These are phyloP conservation scores for Dactylellina sp. DNA, from an alignment of 2,329 filamentous ascomycete species.

Conservation along the genomic window DNA sequence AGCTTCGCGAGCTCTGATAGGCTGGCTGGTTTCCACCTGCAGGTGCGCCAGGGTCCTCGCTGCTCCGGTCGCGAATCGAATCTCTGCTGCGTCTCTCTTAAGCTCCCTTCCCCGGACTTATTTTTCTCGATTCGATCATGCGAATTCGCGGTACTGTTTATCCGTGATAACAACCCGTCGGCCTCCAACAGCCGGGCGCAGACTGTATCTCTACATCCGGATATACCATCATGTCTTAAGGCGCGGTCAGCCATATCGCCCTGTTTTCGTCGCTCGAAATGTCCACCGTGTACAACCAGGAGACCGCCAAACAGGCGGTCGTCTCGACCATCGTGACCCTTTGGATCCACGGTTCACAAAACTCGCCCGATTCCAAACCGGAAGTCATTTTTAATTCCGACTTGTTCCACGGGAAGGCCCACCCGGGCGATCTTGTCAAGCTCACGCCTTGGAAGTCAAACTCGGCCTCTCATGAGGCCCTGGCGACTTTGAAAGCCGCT, in stretches of 20 bases:
- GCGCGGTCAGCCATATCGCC: conserved; percentile 37
- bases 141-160: background rate
- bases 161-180: background rate
- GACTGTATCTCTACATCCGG: background rate
- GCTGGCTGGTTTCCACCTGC: conserved; percentile 6
- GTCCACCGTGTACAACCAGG: conserved; percentile 32
- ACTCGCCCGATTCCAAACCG: conserved; percentile 31
- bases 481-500: conserved; percentile 35
- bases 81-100: background rate
- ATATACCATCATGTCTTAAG: conserved; percentile 40
- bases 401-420: conserved; percentile 30
- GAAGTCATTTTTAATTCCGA: conserved; percentile 53
- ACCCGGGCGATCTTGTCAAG: conserved; percentile 44
- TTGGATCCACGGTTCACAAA: conserved; percentile 49
- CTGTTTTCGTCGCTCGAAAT: conserved; percentile 20
- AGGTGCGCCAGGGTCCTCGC: conserved; percentile 13
- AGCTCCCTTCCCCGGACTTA: conserved; percentile 6
- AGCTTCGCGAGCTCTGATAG: conserved; percentile 32
- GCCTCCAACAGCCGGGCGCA: background rate
- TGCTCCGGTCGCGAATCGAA: conserved; percentile 29
- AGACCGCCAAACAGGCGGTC: conserved; percentile 37
- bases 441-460: conserved; percentile 49
- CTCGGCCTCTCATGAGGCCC: conserved; percentile 49
- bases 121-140: background rate
- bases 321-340: conserved; percentile 40